Percentiles rank a stretch among this genome's conserved stretches.
These are phyloP conservation scores for Lipomyces orientalis DNA, from an alignment of 805 yeast species.

Conservation along the genomic window DNA sequence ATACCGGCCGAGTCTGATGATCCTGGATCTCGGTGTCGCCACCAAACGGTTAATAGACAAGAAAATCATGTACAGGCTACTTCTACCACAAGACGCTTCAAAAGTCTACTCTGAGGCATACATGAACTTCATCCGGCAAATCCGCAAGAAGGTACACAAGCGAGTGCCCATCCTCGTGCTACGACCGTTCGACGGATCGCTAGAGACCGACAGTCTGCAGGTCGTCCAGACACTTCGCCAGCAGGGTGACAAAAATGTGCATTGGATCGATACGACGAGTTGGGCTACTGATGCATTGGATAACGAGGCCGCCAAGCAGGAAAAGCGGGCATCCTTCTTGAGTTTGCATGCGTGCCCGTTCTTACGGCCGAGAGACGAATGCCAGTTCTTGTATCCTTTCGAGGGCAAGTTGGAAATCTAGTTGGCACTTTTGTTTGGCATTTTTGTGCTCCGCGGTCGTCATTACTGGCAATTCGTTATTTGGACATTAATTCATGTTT, in stretches of 20 bases:
- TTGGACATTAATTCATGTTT: neutral
- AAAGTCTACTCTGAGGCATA: constrained; percentile 31
- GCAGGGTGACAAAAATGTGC: constrained; percentile 31
- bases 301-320: constrained; percentile 13
- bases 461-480: neutral
- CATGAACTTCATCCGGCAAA: constrained; percentile 25
- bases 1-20: constrained; percentile 22
- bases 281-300: constrained; percentile 25
- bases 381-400: constrained; percentile 32
- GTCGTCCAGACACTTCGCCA: constrained; percentile 27
- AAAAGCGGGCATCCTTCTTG: constrained; percentile 28
- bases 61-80: constrained; percentile 16
- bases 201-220: constrained; percentile 30
- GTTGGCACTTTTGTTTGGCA: neutral
- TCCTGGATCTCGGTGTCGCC: constrained; percentile 31
- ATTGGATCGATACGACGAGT: constrained; percentile 34
- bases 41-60: constrained; percentile 28
- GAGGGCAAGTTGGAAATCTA: constrained; percentile 20
- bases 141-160: constrained; percentile 34
- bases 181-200: constrained; percentile 32
- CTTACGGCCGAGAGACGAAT: constrained; percentile 17
- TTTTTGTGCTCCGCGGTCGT: neutral
- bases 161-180: constrained; percentile 30
- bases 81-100: constrained; percentile 35
- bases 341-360: constrained; percentile 32